Evolutionary conservation across 345 rosid species (phyloP).

Genomic region (Passiflora organensis): DNA sequence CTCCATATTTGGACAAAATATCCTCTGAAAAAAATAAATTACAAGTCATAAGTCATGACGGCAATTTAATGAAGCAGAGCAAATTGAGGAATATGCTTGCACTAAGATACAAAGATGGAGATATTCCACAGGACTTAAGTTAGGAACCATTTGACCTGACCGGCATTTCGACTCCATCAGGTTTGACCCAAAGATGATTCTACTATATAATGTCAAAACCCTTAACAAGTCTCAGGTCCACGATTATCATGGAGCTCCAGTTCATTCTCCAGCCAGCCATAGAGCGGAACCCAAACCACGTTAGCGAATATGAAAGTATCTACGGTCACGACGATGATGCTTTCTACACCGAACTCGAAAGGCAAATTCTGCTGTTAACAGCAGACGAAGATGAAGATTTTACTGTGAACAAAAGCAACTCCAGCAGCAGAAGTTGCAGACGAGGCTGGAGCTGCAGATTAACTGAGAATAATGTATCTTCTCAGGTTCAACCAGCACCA

Average conservation of each 20-base stretch:
- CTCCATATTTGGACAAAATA: no score
- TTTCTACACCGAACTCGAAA: constrained; percentile 31
- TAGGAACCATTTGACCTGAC: constrained; percentile 20
- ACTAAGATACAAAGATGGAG: constrained; percentile 25
- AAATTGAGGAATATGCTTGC: neutral
- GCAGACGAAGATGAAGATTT: constrained; percentile 35
- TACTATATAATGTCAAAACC: neutral
- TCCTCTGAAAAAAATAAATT: no score
- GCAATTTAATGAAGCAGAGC: no score
- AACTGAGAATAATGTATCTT: no score
- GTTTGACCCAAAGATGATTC: constrained; percentile 16
- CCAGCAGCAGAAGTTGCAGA: neutral
- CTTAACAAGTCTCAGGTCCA: neutral
- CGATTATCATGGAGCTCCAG: constrained; percentile 8
- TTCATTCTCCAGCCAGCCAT: neutral
- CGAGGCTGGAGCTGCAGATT: neutral
- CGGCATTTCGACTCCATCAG: neutral
- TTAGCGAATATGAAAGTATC: constrained; percentile 3
- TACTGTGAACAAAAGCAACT: neutral
- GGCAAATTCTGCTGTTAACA: constrained; percentile 41
- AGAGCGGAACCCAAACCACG: constrained; percentile 1
- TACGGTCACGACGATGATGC: constrained; percentile 35
- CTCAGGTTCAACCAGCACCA: constrained; percentile 25
- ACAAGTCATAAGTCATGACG: no score
- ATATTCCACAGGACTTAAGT: constrained; percentile 21